phyloP scores from a whole-genome alignment of 345 rosid species.

The Citrus glauca region DNA sequence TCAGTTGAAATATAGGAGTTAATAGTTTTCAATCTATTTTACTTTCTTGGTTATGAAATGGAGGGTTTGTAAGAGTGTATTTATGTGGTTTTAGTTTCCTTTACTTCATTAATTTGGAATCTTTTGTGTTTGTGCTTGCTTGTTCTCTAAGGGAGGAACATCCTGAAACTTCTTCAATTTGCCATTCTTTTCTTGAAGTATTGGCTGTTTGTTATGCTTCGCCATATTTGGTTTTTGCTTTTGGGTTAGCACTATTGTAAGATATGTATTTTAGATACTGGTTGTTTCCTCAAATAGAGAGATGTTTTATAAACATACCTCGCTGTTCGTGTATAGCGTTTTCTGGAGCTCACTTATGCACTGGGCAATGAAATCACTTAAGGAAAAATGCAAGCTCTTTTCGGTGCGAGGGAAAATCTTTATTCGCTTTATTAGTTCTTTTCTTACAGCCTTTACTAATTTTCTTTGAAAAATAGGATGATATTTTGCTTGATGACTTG shows the following conservation, averaged over 20 bases:
- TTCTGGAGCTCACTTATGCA: constrained; percentile 26
- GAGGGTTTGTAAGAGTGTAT: not conserved
- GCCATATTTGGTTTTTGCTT: constrained; percentile 4
- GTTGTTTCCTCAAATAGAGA: constrained; percentile 22
- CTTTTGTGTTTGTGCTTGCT: constrained; percentile 33
- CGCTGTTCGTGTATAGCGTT: constrained; percentile 26
- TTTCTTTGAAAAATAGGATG: constrained; percentile 5
- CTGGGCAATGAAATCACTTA: constrained; percentile 28
- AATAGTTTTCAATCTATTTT: not conserved
- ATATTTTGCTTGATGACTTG: not conserved
- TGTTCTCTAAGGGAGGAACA: constrained; percentile 35
- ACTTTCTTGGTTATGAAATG: not conserved
- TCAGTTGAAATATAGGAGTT: not conserved
- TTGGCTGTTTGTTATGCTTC: constrained; percentile 19
- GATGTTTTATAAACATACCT: constrained; percentile 31
- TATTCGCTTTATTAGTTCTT: not conserved
- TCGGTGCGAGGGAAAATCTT: constrained; percentile 30
- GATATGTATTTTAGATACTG: constrained; percentile 32
- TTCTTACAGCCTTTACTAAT: not conserved
- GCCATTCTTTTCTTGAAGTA: constrained; percentile 40
- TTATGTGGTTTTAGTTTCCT: constrained; percentile 14
- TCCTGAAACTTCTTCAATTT: constrained; percentile 16
- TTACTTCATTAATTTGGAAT: constrained; percentile 18
- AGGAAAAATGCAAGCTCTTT: constrained; percentile 31
- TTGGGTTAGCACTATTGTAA: constrained; percentile 10